Evolutionary conservation across 2,329 filamentous ascomycete genomes (phyloP), one percentile per base, ranked within the genome.

Genomic region (Hypomyces rosellus): DNA sequence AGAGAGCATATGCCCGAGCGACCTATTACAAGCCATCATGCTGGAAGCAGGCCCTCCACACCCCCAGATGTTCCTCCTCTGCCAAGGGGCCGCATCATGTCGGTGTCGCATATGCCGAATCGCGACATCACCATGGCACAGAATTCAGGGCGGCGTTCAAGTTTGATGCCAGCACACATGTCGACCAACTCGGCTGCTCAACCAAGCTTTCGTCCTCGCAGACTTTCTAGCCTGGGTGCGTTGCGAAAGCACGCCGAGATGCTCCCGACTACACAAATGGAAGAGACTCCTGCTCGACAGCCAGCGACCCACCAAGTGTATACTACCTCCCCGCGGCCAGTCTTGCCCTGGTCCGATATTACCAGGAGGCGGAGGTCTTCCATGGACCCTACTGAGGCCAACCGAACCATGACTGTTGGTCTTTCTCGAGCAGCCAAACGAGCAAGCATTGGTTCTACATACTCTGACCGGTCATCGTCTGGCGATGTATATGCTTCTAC

Each of bases 201-300:
- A 18, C 6, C 45, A 6, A 45, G n/a, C 7, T 18, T 34, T 11
- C 15, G 59, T 40, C 62, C 67, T 7, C 63, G 65, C 18, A 61
- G 64, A 22, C 60, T 62, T 34, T 59, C 68, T 5, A 66, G 61
- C 33, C 53, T 67, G 48, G 60, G 62, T 14, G 58, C 63, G n/a
- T 61, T 69, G 37, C 60, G 61, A 22, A 63, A 57, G 16, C 46
- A 49, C 9, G 13, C 37, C 2, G 33, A 16, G 50, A 49, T 13
- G 18, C 3, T 14, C 30, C 18, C 20, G n/a, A 3, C 8, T 25
- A 45, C 16, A n/a, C 16, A 43, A 14, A 15, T 3, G 16, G 40
- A 43, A 16, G 22, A 22, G 36, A 30, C 25, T 11, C 25, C 25
- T 30, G 25, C 25, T 30, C 25, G 25, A 30, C 25, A 30, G 25